A percentile compares a stretch with the other conserved stretches of the same genome.
Conservation (phyloP, 2,329 filamentous ascomycete species). For the Aspergillus sp. region DNA sequence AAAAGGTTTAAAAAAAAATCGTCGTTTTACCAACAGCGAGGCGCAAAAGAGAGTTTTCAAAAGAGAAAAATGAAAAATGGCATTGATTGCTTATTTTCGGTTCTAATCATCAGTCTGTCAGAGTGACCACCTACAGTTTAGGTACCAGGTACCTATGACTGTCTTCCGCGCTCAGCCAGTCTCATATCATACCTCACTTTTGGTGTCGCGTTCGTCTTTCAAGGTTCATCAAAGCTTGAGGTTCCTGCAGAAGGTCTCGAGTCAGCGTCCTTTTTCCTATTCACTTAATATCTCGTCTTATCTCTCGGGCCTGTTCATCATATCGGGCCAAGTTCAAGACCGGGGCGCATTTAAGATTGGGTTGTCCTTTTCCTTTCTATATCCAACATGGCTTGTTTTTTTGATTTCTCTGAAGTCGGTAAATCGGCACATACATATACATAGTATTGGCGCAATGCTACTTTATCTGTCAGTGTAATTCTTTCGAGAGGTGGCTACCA, state of each 20-base stretch:
- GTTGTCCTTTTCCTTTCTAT: not conserved
- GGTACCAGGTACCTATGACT: not conserved
- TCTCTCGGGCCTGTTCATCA: not conserved
- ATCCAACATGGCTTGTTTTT: not conserved
- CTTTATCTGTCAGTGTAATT: not conserved
- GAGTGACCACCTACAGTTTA: not conserved
- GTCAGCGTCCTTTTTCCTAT: not conserved
- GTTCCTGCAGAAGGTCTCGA: not conserved
- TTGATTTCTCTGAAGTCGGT: not conserved
- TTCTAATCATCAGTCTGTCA: not conserved
- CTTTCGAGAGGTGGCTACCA: not conserved
- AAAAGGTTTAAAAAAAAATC: conserved; percentile 24
- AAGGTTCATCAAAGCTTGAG: not conserved
- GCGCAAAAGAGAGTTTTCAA: conserved; percentile 15
- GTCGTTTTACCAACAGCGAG: conserved; percentile 12
- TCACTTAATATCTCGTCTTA: not conserved
- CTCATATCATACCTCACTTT: not conserved
- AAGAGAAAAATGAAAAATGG: conserved; percentile 19
- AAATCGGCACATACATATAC: not conserved
- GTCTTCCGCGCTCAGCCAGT: not conserved
- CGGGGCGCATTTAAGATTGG: not conserved
- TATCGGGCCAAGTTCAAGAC: not conserved
- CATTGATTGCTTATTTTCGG: conserved; percentile 16
- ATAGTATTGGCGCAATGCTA: not conserved
- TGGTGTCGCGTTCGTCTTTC: not conserved